Percentiles rank a stretch among this genome's conserved stretches.
These are phyloP conservation scores for Hypomontagnella monticulosa DNA, from an alignment of 495 filamentous ascomycete species.

Conservation along the genomic window DNA sequence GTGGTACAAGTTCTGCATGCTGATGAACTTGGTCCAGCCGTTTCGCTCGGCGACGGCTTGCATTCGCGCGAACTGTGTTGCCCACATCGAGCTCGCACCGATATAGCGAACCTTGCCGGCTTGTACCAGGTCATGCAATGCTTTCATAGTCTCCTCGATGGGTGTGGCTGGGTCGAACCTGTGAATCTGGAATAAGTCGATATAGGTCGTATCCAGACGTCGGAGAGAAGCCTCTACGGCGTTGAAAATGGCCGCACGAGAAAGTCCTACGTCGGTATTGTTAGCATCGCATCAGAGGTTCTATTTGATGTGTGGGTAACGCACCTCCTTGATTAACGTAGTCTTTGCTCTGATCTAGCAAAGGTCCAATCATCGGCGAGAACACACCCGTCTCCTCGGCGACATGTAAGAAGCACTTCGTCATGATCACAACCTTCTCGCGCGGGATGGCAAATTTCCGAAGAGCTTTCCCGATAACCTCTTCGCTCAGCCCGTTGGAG, in stretches of 20 bases:
- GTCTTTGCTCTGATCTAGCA: slow-evolving; percentile 33
- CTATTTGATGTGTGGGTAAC: not conserved
- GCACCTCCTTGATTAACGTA: slow-evolving; percentile 43
- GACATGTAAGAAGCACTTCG: slow-evolving; percentile 77
- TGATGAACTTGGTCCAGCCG: slow-evolving; percentile 78
- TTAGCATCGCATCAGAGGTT: not conserved
- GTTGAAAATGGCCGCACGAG: slow-evolving; percentile 69
- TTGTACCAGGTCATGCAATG: slow-evolving; percentile 69
- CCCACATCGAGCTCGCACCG: slow-evolving; percentile 68
- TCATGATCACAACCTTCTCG: slow-evolving; percentile 76
- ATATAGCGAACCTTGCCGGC: slow-evolving; percentile 71
- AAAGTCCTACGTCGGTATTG: slow-evolving; percentile 50
- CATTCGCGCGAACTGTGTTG: slow-evolving; percentile 62
- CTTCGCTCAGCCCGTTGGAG: slow-evolving; percentile 76
- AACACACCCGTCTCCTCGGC: slow-evolving; percentile 48
- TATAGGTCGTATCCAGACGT: slow-evolving; percentile 68
- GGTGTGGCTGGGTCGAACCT: slow-evolving; percentile 63
- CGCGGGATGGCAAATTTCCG: slow-evolving; percentile 79
- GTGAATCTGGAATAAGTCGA: slow-evolving; percentile 78
- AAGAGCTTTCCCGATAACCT: slow-evolving; percentile 79
- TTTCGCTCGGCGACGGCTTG: slow-evolving; percentile 70
- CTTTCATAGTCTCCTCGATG: slow-evolving; percentile 71
- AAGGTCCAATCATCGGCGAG: slow-evolving; percentile 32
- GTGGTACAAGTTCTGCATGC: slow-evolving; percentile 81
- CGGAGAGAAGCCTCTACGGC: slow-evolving; percentile 70